Percentiles rank a stretch among this genome's conserved stretches.
Evolutionary conservation across 106 monocot species (phyloP).

Genomic region (Phalaenopsis aphrodite): DNA sequence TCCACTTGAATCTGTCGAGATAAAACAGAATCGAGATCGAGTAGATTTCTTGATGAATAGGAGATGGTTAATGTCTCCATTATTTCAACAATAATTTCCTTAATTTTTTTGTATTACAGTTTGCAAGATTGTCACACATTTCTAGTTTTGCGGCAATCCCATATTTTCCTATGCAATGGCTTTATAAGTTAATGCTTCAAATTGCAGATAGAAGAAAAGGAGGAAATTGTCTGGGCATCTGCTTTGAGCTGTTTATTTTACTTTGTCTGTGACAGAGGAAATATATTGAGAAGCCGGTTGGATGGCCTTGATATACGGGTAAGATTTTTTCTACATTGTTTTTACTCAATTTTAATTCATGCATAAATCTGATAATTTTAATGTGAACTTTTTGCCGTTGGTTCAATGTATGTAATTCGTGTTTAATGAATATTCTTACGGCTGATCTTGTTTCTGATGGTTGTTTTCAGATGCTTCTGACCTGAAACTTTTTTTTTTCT

Average conservation of each 20-base stretch:
- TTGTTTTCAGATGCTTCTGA: background rate
- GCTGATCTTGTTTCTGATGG: background rate
- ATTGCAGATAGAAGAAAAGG: conserved; percentile 73
- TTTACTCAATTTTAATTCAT: background rate
- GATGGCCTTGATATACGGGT: conserved; percentile 96
- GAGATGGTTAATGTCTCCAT: background rate
- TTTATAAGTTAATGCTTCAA: conserved; percentile 7
- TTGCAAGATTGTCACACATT: background rate
- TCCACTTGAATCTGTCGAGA: background rate
- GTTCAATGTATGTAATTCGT: background rate
- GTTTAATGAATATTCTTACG: background rate
- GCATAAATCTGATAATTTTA: background rate
- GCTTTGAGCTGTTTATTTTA: conserved; percentile 95
- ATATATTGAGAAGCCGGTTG: conserved; percentile 67
- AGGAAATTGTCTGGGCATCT: conserved; percentile 98
- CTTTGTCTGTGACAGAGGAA: conserved; percentile 78
- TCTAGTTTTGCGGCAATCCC: background rate
- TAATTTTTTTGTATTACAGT: background rate
- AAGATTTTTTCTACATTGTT: conserved; percentile 7
- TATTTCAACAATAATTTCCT: background rate
- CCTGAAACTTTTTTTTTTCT: no score
- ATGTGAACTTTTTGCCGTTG: background rate
- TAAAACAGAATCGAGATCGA: background rate
- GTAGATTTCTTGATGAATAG: background rate
- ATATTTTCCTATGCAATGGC: background rate